Base-by-base conservation (phyloP, 2,329 filamentous ascomycete species). In the Aspergillus thermomutatus region DNA sequence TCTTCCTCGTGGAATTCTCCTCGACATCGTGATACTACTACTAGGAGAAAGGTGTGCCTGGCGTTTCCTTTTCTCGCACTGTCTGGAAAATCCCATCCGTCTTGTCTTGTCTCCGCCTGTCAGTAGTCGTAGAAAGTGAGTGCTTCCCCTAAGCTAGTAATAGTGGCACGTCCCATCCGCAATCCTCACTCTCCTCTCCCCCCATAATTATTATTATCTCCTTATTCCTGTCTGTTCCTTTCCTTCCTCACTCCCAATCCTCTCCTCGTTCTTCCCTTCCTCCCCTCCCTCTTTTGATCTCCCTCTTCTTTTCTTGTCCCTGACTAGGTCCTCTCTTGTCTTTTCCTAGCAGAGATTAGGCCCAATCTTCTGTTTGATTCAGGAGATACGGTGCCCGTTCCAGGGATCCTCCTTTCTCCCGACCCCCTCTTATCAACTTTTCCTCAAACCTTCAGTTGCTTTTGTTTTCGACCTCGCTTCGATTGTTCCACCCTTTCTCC, bases 201-300 rank as follows among this genome's bases (percentile, higher is more conserved):
- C 58, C 60, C 53, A 64, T 59, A 64, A 64, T 64, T 62, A 56
- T 53, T 54, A 48, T 60, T 58, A 61, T 55, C 53, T 63, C 60
- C 59, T 55, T 60, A 62, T 64, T 60, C 64, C 69, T 72, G 64
- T 69, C 69, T 74, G 73, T 66, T 65, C 68, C 64, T 67, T 66
- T 64, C 61, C 64, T 66, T 66, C 65, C 63, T 67, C 59, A 60
- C 57, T 64, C 65, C 63, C 62, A 58, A 62, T 55, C 62, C 60
- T 61, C 67, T 61, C 56, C 61, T 68, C 62, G 62, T 65, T 69
- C 65, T 67, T 68, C 65, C 49, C 55, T 60, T 40, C 55, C 55
- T 46, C 50, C 46, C 54, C 52, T 61, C 58, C 56, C 25, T 58
- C 55, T 58, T 64, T 65, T 59, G 54, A 58, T 50, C 55, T 52